These are phyloP conservation scores for Amoebophrya sp. DNA, from an alignment of 169 alveolate genomes.

Conservation along the genomic window DNA sequence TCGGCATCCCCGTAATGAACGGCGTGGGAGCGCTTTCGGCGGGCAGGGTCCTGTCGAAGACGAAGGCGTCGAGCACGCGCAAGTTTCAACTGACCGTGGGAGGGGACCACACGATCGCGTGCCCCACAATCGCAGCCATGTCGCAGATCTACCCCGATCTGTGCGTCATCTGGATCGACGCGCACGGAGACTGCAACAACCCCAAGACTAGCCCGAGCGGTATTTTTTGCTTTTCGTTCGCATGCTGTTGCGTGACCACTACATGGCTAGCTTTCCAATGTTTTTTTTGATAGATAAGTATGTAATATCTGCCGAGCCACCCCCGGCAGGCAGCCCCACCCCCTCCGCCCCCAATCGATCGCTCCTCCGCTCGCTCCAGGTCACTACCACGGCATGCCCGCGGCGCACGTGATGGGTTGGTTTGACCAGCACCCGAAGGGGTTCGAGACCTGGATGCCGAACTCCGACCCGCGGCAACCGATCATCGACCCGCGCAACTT, in stretches of 20 bases:
- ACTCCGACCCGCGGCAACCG: not conserved
- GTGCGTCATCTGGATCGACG: conserved; percentile 15
- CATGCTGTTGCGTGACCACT: too few species aligned
- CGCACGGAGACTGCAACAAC: conserved; percentile 14
- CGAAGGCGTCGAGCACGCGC: too few species aligned
- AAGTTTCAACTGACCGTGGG: conserved; percentile 8
- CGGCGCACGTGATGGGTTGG: conserved; percentile 21
- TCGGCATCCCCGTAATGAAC: too few species aligned
- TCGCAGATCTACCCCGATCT: not conserved
- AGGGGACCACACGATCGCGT: conserved; percentile 13
- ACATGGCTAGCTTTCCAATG: too few species aligned
- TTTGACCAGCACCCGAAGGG: conserved; percentile 1
- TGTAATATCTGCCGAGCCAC: too few species aligned
- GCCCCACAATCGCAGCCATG: conserved; percentile 1
- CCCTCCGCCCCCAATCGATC: too few species aligned
- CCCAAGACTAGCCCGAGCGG: conserved; percentile 6
- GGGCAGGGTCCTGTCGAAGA: too few species aligned
- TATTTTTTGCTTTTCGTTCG: too few species aligned
- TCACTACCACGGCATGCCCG: conserved; percentile 19
- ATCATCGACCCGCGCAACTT: not conserved
- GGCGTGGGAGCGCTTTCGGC: too few species aligned
- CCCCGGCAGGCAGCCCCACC: too few species aligned
- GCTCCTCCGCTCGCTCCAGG: too few species aligned
- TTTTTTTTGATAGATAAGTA: too few species aligned
- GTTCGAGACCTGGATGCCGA: conserved; percentile 20